A percentile compares a stretch with the other conserved stretches of the same genome.
Evolutionary conservation across 139 green algal genomes (phyloP).

Genomic region (Nannochloris sp.): DNA sequence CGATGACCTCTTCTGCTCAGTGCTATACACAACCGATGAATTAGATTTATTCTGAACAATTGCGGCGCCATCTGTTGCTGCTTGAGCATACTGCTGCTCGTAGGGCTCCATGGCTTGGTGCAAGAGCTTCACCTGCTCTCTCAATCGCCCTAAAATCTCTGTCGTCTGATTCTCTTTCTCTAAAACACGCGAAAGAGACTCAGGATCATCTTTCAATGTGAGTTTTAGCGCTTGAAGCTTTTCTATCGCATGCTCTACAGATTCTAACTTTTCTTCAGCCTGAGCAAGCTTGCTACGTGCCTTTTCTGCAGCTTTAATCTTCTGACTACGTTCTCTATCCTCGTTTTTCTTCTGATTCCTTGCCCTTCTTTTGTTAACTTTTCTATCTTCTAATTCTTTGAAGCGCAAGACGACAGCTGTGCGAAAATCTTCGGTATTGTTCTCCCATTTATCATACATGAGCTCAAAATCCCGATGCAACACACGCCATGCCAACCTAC

Average conservation of each 20-base stretch:
- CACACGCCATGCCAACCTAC: neutral
- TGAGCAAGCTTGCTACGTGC: conserved; percentile 12
- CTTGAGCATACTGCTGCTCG: conserved; percentile 4
- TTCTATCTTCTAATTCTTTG: neutral
- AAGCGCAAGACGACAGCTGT: neutral
- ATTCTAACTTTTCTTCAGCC: conserved; percentile 13
- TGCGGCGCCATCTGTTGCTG: neutral
- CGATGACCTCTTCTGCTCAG: too few relatives aligned
- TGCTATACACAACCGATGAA: neutral
- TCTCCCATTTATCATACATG: neutral
- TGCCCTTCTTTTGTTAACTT: neutral
- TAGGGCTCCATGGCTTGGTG: conserved; percentile 17
- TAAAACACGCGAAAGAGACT: neutral
- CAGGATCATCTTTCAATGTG: neutral
- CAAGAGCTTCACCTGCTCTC: conserved; percentile 11
- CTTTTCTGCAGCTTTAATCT: conserved; percentile 14
- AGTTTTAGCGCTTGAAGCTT: conserved; percentile 13
- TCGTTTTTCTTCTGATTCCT: neutral
- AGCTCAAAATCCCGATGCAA: conserved; percentile 2
- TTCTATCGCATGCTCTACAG: conserved; percentile 11
- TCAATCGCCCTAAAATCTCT: conserved; percentile 8
- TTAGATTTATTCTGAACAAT: neutral
- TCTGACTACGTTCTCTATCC: conserved; percentile 1
- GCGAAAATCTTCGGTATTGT: neutral
- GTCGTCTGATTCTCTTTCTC: neutral